These are phyloP conservation scores for Talaromyces piceae DNA, from an alignment of 2,329 filamentous ascomycete species.

Conservation along the genomic window DNA sequence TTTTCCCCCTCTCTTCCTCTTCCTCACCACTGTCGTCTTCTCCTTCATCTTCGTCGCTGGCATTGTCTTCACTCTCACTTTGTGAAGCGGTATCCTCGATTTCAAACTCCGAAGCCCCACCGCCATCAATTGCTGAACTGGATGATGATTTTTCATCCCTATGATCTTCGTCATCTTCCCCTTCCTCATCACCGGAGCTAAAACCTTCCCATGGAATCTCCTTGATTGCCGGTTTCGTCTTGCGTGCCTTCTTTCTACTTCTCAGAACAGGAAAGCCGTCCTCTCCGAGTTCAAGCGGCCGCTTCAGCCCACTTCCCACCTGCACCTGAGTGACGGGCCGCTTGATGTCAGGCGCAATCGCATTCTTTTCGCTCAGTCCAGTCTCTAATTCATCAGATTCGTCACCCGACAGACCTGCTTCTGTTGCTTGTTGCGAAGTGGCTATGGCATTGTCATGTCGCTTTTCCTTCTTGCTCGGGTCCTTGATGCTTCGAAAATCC, in stretches of 20 bases:
- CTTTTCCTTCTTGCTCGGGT: conserved; percentile 53
- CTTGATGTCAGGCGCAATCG: conserved; percentile 26
- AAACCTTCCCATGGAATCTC: conserved; percentile 43
- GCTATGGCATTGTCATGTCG: conserved; percentile 22
- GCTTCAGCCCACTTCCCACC: conserved; percentile 71
- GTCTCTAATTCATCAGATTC: conserved; percentile 24
- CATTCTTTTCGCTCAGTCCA: conserved; percentile 13
- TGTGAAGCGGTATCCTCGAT: conserved; percentile 8
- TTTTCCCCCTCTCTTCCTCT: conserved; percentile 17
- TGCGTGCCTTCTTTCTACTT: conserved; percentile 66
- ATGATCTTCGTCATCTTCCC: conserved; percentile 30
- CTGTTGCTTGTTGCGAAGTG: conserved; percentile 50
- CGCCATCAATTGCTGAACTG: conserved; percentile 20
- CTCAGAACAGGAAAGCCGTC: conserved; percentile 74
- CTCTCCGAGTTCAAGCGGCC: conserved; percentile 72
- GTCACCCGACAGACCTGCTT: conserved; percentile 27
- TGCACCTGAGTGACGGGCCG: conserved; percentile 45
- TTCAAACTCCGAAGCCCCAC: conserved; percentile 34
- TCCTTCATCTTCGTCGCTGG: conserved; percentile 15
- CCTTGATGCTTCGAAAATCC: conserved; percentile 68
- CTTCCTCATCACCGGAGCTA: conserved; percentile 34
- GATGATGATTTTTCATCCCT: conserved; percentile 21
- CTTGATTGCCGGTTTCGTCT: conserved; percentile 28
- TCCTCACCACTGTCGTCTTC: conserved; percentile 26
- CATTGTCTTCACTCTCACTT: conserved; percentile 14